These are phyloP conservation scores for Thelonectria discophora DNA, from an alignment of 2,329 filamentous ascomycete genomes.

Conservation along the genomic window DNA sequence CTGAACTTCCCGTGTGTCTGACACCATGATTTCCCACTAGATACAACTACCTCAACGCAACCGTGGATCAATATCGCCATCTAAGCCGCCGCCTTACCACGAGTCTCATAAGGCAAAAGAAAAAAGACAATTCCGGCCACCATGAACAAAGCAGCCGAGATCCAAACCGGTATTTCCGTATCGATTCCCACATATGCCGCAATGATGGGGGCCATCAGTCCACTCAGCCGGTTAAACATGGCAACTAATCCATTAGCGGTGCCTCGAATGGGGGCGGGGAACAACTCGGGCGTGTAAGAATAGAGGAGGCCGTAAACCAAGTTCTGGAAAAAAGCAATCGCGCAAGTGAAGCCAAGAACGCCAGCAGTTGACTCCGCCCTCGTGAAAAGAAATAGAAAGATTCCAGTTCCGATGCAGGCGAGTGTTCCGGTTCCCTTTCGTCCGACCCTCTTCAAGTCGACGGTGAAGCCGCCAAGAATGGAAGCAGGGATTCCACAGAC, in stretches of 20 bases:
- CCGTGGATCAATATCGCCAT: no score
- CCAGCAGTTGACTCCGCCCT: slow-evolving; percentile 17
- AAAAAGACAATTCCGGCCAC: slow-evolving; percentile 53
- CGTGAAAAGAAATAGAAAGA: slow-evolving; percentile 35
- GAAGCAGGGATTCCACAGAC: slow-evolving; percentile 36
- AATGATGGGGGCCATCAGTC: slow-evolving; percentile 54
- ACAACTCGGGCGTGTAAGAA: slow-evolving; percentile 46
- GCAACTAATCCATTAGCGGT: slow-evolving; percentile 60
- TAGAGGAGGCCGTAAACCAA: slow-evolving; percentile 33
- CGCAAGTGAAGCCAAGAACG: slow-evolving; percentile 35
- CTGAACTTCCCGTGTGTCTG: no score
- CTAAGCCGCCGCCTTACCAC: no score
- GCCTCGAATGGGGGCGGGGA: slow-evolving; percentile 61
- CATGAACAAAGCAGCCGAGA: slow-evolving; percentile 55
- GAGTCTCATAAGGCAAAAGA: slow-evolving; percentile 55
- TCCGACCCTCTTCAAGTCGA: slow-evolving; percentile 35
- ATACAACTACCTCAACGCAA: no score
- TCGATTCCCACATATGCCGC: slow-evolving; percentile 53
- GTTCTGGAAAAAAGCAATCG: slow-evolving; percentile 39
- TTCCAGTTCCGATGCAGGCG: slow-evolving; percentile 32
- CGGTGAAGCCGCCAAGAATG: slow-evolving; percentile 30
- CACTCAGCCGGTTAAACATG: slow-evolving; percentile 48
- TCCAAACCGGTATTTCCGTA: slow-evolving; percentile 55
- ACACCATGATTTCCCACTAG: no score
- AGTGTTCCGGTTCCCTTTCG: slow-evolving; percentile 35